phyloP scores from a whole-genome alignment of 306 rosid genomes.

The Fagus sylvatica region DNA sequence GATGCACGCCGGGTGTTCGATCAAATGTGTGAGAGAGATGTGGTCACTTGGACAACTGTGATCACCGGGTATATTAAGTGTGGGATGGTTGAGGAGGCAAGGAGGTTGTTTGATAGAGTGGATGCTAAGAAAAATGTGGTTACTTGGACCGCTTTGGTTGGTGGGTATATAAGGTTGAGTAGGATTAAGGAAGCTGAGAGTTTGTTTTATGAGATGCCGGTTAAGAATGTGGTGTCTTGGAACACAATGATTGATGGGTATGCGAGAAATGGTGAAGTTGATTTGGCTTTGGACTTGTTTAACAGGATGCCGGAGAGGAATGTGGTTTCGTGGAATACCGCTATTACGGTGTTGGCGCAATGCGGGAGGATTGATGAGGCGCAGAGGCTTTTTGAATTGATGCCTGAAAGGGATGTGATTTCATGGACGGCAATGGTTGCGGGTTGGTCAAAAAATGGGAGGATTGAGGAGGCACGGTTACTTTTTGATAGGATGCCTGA shows the following conservation, averaged over 20 bases:
- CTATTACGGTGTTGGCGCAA: slow-evolving; percentile 35
- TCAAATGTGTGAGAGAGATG: slow-evolving; percentile 45
- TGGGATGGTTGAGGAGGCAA: slow-evolving; percentile 47
- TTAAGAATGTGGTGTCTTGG: slow-evolving; percentile 50
- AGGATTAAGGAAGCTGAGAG: slow-evolving; percentile 40
- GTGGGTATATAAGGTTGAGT: slow-evolving; percentile 37
- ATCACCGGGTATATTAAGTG: slow-evolving; percentile 40
- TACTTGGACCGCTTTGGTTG: slow-evolving; percentile 54
- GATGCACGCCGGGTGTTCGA: slow-evolving; percentile 47
- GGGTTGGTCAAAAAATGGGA: slow-evolving; percentile 40
- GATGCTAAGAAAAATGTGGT: slow-evolving; percentile 51
- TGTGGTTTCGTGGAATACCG: slow-evolving; percentile 51
- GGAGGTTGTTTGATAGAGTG: slow-evolving; percentile 40
- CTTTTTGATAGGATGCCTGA: slow-evolving; percentile 44
- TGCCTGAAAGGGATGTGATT: slow-evolving; percentile 49
- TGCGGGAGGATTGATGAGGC: slow-evolving; percentile 42
- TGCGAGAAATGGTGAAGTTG: slow-evolving; percentile 24
- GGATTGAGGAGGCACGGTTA: slow-evolving; percentile 46
- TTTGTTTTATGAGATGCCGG: slow-evolving; percentile 49
- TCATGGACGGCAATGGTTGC: slow-evolving; percentile 52
- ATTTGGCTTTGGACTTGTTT: slow-evolving; percentile 42
- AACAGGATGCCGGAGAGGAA: slow-evolving; percentile 47
- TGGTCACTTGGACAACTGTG: slow-evolving; percentile 46
- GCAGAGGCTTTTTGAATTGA: slow-evolving; percentile 30
- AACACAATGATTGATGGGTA: slow-evolving; percentile 60